Conservation (phyloP, 2,329 filamentous ascomycete genomes). For the Aspergillus sp. region DNA sequence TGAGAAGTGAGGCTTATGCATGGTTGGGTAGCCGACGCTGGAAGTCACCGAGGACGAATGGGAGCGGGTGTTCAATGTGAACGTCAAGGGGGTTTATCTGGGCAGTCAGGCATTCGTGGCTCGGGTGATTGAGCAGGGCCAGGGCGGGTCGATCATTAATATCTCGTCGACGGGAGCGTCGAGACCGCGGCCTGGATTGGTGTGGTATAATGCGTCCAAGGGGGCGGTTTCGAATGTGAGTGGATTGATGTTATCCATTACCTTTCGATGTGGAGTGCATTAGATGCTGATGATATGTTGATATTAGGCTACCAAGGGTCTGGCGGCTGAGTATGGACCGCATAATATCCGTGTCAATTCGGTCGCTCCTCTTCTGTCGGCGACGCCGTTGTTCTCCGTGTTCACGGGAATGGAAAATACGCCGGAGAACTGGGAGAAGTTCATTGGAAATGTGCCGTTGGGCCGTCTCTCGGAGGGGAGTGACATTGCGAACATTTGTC, state of each 20-base stretch:
- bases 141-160: slow-evolving; percentile 48
- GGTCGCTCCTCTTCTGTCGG: slow-evolving; percentile 68
- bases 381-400: slow-evolving; percentile 62
- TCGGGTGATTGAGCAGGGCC: slow-evolving; percentile 41
- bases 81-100: slow-evolving; percentile 47
- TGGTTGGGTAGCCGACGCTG: slow-evolving; percentile 34
- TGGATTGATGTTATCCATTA: not conserved
- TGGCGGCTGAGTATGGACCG: slow-evolving; percentile 73
- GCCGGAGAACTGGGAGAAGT: slow-evolving; percentile 48
- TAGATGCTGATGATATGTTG: not conserved
- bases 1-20: not conserved
- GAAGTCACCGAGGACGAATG: slow-evolving; percentile 49
- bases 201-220: slow-evolving; percentile 51
- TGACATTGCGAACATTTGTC: slow-evolving; percentile 71
- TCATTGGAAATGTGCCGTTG: slow-evolving; percentile 48
- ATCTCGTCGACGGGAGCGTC: slow-evolving; percentile 47
- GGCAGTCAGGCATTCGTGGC: slow-evolving; percentile 38
- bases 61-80: slow-evolving; percentile 48
- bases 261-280: not conserved
- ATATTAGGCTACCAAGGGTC: slow-evolving; percentile 61
- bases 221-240: slow-evolving; percentile 48
- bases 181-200: slow-evolving; percentile 46
- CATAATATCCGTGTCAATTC: slow-evolving; percentile 73
- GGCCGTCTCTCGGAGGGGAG: slow-evolving; percentile 48
- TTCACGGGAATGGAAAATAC: slow-evolving; percentile 47